Conservation (phyloP, 345 rosid genomes). For the Lepidium sativum region DNA sequence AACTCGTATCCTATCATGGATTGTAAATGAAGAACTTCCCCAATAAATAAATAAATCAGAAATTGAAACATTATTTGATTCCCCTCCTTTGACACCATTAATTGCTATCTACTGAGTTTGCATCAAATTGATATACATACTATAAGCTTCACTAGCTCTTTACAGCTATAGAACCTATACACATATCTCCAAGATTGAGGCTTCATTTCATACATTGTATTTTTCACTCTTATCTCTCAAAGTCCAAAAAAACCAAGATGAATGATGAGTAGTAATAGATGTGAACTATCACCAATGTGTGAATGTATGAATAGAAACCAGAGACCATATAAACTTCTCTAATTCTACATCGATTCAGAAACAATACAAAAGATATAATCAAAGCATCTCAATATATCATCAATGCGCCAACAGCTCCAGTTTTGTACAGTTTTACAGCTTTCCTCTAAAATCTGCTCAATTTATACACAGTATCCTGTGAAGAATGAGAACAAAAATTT, state of each 20-base stretch:
- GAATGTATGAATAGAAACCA: conserved; percentile 8
- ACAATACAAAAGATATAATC: conserved; percentile 6
- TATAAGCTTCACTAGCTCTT: neutral
- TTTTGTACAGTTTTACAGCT: conserved; percentile 21
- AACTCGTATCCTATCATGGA: neutral
- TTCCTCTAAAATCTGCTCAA: conserved; percentile 16
- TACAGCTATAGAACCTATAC: neutral
- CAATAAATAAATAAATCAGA: too few relatives aligned
- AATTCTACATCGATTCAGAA: conserved; percentile 5
- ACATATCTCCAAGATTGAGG: neutral
- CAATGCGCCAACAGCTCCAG: conserved; percentile 10
- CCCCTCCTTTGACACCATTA: too few relatives aligned
- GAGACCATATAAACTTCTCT: conserved; percentile 6
- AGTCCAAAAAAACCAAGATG: neutral
- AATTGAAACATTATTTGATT: too few relatives aligned
- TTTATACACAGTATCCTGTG: conserved; percentile 24
- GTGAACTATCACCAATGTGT: conserved; percentile 4
- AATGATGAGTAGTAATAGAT: neutral
- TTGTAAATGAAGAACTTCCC: neutral
- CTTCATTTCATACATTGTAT: neutral
- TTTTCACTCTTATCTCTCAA: neutral
- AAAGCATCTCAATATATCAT: conserved; percentile 6
- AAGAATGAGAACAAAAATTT: neutral
- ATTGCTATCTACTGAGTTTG: too few relatives aligned
- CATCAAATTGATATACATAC: neutral